These are phyloP conservation scores for Metrosideros polymorpha DNA, from an alignment of 441 rosid species.

Conservation along the genomic window DNA sequence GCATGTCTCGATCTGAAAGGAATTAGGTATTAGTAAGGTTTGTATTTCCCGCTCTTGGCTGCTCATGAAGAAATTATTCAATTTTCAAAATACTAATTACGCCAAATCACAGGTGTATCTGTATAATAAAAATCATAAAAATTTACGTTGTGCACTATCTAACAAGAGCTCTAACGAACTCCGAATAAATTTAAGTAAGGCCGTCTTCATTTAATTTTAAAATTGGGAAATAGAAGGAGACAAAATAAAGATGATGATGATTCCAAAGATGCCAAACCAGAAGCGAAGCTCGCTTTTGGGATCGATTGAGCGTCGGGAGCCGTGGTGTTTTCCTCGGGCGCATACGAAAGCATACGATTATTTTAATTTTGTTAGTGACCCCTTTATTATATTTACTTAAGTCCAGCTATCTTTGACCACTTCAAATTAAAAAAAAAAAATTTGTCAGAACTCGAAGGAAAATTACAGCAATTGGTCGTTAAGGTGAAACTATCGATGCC, in stretches of 20 bases:
- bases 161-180: background rate
- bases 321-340: background rate
- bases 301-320: background rate
- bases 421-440: too few relatives aligned
- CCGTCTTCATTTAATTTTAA: background rate
- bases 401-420: background rate
- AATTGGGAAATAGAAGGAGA: background rate
- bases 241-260: background rate
- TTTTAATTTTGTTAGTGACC: background rate
- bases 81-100: background rate
- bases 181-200: background rate
- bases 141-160: accelerated
- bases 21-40: background rate
- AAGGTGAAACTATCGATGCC: background rate
- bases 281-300: background rate
- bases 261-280: background rate
- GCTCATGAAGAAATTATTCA: background rate
- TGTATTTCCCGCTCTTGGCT: background rate
- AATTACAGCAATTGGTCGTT: background rate
- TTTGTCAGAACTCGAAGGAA: background rate
- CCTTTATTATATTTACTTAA: background rate
- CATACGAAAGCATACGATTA: background rate
- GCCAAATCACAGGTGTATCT: accelerated
- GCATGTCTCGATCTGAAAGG: background rate
- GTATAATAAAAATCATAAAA: background rate